phyloP scores from a whole-genome alignment of 768 basidiomycete genomes.

The Agaricus blazei region DNA sequence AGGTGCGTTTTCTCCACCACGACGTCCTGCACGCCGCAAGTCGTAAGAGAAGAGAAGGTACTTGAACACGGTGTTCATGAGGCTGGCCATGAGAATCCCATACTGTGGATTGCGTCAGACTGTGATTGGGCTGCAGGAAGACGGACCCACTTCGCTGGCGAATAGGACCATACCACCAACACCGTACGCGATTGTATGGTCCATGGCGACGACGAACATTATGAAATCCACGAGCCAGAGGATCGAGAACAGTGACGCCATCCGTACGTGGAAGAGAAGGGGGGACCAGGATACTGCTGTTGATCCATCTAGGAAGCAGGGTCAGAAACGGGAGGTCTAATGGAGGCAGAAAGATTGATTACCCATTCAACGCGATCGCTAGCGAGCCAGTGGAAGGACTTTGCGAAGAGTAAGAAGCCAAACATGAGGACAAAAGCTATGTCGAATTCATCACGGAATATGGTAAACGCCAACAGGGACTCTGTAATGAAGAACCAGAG shows the following conservation, averaged over 20 bases:
- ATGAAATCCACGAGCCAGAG: conserved; percentile 70
- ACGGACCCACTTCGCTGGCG: conserved; percentile 74
- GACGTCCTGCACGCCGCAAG: conserved; percentile 65
- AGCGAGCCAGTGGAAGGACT: conserved; percentile 97
- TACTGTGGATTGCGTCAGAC: conserved; percentile 50
- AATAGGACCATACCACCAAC: conserved; percentile 93
- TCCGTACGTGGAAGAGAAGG: conserved; percentile 79
- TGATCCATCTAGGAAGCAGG: conserved; percentile 86
- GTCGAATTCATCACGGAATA: conserved; percentile 95
- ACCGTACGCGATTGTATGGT: conserved; percentile 73
- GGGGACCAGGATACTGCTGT: conserved; percentile 82
- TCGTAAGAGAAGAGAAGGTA: conserved; percentile 82
- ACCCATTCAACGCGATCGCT: conserved; percentile 97
- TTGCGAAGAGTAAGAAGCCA: conserved; percentile 88
- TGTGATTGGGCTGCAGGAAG: not conserved
- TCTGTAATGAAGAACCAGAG: conserved; percentile 99
- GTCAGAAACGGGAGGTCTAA: not conserved
- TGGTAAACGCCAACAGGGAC: conserved; percentile 92
- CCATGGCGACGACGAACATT: conserved; percentile 77
- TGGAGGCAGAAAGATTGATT: conserved; percentile 8
- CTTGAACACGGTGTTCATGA: conserved; percentile 73
- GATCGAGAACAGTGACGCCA: conserved; percentile 67
- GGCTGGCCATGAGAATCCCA: conserved; percentile 80
- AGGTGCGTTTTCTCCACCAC: conserved; percentile 81
- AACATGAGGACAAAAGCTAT: conserved; percentile 93